Conservation (phyloP, 148 eudicot species). For the Chenopodium suecicum region DNA sequence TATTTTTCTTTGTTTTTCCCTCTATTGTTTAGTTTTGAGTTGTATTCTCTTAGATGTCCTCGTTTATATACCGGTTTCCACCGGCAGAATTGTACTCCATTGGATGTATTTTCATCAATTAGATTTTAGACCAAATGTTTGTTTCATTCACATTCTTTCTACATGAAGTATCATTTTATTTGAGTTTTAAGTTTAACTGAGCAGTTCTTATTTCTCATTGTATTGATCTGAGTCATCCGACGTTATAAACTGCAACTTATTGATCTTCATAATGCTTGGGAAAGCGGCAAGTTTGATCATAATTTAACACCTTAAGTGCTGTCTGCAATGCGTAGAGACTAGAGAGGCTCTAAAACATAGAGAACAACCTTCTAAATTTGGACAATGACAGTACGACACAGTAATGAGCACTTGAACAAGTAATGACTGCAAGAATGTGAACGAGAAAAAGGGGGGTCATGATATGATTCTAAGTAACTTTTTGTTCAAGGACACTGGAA, state of each 20-base stretch:
- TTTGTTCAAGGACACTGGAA: too few relatives aligned
- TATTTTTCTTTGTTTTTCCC: conserved; percentile 5
- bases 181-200: not conserved
- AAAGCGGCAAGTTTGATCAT: not conserved
- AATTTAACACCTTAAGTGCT: not conserved
- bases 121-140: conserved; percentile 6
- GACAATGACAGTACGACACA: too few relatives aligned
- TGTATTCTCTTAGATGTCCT: not conserved
- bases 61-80: conserved; percentile 13
- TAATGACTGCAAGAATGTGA: too few relatives aligned
- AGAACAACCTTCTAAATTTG: too few relatives aligned
- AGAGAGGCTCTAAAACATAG: too few relatives aligned
- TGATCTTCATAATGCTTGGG: not conserved
- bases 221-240: too few relatives aligned
- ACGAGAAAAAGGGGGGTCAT: too few relatives aligned
- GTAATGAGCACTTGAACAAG: too few relatives aligned
- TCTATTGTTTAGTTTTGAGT: conserved; percentile 12
- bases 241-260: not conserved
- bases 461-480: too few relatives aligned
- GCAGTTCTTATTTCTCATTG: not conserved
- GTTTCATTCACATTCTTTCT: not conserved
- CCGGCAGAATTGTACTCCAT: conserved; percentile 13
- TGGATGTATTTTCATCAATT: conserved; percentile 7
- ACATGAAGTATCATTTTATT: not conserved
- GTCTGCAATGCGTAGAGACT: too few relatives aligned